phyloP scores from a whole-genome alignment of 305 asterid genomes.

The Plantago rigida region DNA sequence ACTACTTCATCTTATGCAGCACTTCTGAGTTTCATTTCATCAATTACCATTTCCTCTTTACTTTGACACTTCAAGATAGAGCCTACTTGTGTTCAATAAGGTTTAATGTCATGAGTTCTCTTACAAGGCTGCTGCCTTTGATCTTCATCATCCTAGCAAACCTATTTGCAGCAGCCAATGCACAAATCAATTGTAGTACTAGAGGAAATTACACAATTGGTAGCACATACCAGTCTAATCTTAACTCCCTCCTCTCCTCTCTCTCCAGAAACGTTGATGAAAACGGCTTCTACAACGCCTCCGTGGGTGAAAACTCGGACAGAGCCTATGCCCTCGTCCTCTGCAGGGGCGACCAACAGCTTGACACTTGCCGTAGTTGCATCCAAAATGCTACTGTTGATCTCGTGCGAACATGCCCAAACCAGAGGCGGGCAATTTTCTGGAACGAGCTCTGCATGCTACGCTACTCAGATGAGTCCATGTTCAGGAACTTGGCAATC shows the following conservation, averaged over 20 bases:
- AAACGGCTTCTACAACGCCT: slow-evolving; percentile 28
- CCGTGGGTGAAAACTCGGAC: slow-evolving; percentile 21
- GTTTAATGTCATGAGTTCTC: too few relatives aligned
- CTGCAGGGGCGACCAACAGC: slow-evolving; percentile 16
- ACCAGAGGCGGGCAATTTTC: slow-evolving; percentile 7
- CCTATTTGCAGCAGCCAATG: not conserved
- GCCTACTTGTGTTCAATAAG: too few relatives aligned
- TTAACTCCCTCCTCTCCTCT: slow-evolving; percentile 27
- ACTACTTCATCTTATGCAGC: too few relatives aligned
- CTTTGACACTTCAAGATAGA: too few relatives aligned
- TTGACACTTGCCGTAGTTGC: slow-evolving; percentile 28
- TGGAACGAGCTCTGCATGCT: slow-evolving; percentile 35
- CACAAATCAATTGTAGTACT: slow-evolving; percentile 18
- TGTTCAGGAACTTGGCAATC: not conserved
- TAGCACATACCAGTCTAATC: slow-evolving; percentile 32
- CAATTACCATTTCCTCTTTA: too few relatives aligned
- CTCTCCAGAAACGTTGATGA: slow-evolving; percentile 8
- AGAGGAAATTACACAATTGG: slow-evolving; percentile 25
- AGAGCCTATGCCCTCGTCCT: slow-evolving; percentile 25
- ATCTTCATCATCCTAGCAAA: not conserved
- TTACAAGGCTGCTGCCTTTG: too few relatives aligned
- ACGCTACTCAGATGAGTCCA: slow-evolving; percentile 24
- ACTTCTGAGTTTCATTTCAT: too few relatives aligned
- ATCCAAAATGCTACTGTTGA: slow-evolving; percentile 18
- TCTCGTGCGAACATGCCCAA: slow-evolving; percentile 21